Conservation (phyloP, 2,329 filamentous ascomycete genomes). For the Chrysoporthe puriensis region DNA sequence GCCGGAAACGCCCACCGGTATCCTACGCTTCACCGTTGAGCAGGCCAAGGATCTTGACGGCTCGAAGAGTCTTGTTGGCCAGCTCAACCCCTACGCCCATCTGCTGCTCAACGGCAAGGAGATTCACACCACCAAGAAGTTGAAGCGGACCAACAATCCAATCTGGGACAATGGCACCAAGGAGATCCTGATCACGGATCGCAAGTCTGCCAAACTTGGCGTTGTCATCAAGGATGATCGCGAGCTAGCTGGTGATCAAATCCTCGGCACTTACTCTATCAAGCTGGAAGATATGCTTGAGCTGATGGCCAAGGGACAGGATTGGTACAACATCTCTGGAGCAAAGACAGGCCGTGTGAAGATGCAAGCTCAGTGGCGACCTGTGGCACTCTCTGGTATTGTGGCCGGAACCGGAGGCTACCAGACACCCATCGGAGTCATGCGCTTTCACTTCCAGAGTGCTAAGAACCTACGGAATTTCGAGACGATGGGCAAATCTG, state of each 20-base stretch:
- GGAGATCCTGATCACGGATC: constrained; percentile 93
- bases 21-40: constrained; percentile 89
- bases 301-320: constrained; percentile 87
- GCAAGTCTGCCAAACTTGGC: constrained; percentile 86
- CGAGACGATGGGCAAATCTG: constrained; percentile 94
- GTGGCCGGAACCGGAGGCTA: constrained; percentile 83
- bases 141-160: constrained; percentile 96
- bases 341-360: constrained; percentile 84
- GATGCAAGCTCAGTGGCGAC: constrained; percentile 92
- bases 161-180: constrained; percentile 94
- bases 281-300: constrained; percentile 93
- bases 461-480: constrained; percentile 86
- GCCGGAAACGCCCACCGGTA: constrained; percentile 90
- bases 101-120: constrained; percentile 91
- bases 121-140: constrained; percentile 84
- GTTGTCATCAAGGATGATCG: constrained; percentile 95
- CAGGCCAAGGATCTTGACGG: constrained; percentile 96
- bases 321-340: constrained; percentile 91
- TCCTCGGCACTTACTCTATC: constrained; percentile 91
- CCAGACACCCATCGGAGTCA: constrained; percentile 89
- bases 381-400: constrained; percentile 82
- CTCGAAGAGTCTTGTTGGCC: constrained; percentile 87
- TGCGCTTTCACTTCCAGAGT: constrained; percentile 88
- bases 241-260: constrained; percentile 79
- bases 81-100: constrained; percentile 87